Base-by-base conservation (phyloP, 352 stramenopile species). In the Globisporangium spiculum region DNA sequence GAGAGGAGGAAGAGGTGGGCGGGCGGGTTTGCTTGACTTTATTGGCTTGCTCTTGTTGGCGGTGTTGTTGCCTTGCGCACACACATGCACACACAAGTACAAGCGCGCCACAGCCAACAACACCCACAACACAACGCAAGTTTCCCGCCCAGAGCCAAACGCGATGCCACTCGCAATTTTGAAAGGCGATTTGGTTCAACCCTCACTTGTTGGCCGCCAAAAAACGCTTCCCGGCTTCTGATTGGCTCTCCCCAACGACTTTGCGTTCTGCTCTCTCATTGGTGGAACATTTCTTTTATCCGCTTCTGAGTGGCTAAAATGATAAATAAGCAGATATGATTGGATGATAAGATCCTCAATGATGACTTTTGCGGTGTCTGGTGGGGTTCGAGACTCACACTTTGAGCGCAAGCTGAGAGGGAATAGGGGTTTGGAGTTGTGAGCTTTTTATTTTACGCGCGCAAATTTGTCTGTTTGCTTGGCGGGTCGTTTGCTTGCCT, bases 181-280 rank as follows among this genome's bases (percentile, higher is more conserved):
- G 18, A 65, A 54, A 36, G 36, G 46, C 10, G 1, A 60, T 56
- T 8, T 27, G 50, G 48, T 27, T 20, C 3, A 7, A 20, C 22
- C 2, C 4, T 32, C 18, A 36, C 10, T 34, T 52, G 20, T 48
- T 48, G 5, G 2, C 18, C 16, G 5, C 4, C 32, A 20, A 36
- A 26, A 26, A 14, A 30, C 65, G 30, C 57, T n/a, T 65, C 2
- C 65, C 60, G 27, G 22, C 12, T 27, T 59, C 12, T 60, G 44
- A 69, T 69, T 69, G 56, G 65, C 4, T 60, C 4, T 36, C 6
- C 30, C 9, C 22, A 36, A 1, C 7, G 30, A 5, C 6, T 59
- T 60, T 50, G 6, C 24, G 8, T 50, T 27, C 32, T 57, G 34
- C 0, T 0, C 16, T 67, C 4, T 74, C 27, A 86, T 88, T 88